A percentile compares a stretch with the other conserved stretches of the same genome.
Conservation (phyloP, 495 filamentous ascomycete species). For the Penicillium atrosanguineum region DNA sequence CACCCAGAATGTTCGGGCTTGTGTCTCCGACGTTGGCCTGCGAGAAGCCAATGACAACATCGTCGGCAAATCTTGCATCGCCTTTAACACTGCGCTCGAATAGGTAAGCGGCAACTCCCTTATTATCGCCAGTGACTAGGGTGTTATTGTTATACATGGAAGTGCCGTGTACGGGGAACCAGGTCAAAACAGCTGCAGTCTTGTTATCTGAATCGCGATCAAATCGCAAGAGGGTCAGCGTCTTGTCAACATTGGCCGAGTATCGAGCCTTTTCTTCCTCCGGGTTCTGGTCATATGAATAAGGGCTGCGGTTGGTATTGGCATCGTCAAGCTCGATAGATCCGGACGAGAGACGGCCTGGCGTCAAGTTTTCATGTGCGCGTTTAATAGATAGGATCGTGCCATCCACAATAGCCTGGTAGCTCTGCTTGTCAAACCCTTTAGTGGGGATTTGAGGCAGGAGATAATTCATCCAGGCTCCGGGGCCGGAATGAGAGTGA, state of each 20-base stretch:
- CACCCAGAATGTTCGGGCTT: conserved; percentile 81
- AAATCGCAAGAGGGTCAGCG: conserved; percentile 80
- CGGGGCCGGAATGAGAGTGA: conserved; percentile 90
- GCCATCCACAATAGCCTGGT: conserved; percentile 86
- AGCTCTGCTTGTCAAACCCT: conserved; percentile 87
- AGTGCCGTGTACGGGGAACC: conserved; percentile 94
- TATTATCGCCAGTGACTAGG: conserved; percentile 89
- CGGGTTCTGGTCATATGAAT: conserved; percentile 88
- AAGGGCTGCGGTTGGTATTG: conserved; percentile 88
- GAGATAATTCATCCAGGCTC: conserved; percentile 94
- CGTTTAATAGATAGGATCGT: conserved; percentile 74
- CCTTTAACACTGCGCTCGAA: conserved; percentile 71
- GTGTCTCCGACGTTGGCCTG: conserved; percentile 95
- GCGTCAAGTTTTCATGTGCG: conserved; percentile 72
- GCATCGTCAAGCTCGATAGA: conserved; percentile 73
- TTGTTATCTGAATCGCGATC: conserved; percentile 67
- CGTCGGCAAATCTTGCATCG: conserved; percentile 51
- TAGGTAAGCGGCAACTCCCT: conserved; percentile 85
- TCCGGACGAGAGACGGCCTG: conserved; percentile 71
- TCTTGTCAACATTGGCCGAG: conserved; percentile 77
- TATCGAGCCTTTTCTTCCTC: conserved; percentile 73
- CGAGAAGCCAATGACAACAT: conserved; percentile 91
- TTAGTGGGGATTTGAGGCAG: conserved; percentile 89
- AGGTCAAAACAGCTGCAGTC: conserved; percentile 77
- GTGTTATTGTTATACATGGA: conserved; percentile 93